phyloP scores from a whole-genome alignment of 2,329 filamentous ascomycete species.

The Fusarium newnesense region DNA sequence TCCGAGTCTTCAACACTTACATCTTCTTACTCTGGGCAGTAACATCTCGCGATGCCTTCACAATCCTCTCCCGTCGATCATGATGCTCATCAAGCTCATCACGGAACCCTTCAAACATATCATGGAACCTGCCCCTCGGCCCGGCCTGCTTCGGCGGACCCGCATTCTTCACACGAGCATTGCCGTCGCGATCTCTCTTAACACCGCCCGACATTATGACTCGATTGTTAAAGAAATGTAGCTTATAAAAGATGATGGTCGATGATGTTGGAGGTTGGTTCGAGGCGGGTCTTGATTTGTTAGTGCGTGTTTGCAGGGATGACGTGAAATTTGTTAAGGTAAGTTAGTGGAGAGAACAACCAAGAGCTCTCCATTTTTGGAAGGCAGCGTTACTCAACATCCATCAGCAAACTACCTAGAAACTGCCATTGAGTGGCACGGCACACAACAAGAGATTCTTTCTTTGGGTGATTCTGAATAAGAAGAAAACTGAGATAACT shows the following conservation, averaged over 20 bases:
- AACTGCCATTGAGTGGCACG: constrained; percentile 21
- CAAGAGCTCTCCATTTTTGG: constrained; percentile 31
- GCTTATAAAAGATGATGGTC: constrained; percentile 2
- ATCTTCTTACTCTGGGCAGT: constrained; percentile 98
- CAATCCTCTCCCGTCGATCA: constrained; percentile 87
- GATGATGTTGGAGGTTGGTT: constrained; percentile 39
- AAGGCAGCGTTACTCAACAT: constrained; percentile 16
- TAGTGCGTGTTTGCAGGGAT: constrained; percentile 38
- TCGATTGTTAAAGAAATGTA: not conserved
- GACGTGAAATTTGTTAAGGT: constrained; percentile 35
- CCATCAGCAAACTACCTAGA: not conserved
- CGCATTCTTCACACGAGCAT: constrained; percentile 53
- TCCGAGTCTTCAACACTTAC: constrained; percentile 58
- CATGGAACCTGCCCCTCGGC: constrained; percentile 61
- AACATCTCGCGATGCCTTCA: constrained; percentile 92
- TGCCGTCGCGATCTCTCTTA: constrained; percentile 56
- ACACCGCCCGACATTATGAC: constrained; percentile 25
- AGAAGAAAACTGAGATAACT: not conserved
- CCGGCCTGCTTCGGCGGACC: constrained; percentile 41
- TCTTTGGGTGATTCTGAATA: not conserved
- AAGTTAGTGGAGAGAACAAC: not conserved
- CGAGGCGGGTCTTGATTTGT: constrained; percentile 33
- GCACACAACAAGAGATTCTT: constrained; percentile 13
- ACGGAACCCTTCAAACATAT: constrained; percentile 88
- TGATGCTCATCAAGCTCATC: constrained; percentile 93